Evolutionary conservation across 805 yeast species (phyloP).

Genomic region (Candida taoyuanica): DNA sequence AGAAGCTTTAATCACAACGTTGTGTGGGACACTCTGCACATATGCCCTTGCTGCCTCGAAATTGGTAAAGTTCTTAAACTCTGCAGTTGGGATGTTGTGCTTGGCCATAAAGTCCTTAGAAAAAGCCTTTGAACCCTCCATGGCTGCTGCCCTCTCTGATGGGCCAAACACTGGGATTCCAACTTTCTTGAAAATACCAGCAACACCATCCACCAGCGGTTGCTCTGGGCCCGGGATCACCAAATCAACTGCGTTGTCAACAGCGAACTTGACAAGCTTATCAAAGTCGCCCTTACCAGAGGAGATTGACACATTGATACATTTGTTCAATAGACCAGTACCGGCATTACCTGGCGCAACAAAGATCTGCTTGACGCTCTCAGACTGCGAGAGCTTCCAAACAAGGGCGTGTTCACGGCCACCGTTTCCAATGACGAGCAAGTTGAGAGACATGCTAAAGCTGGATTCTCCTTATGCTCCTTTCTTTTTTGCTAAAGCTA

Average conservation of each 20-base stretch:
- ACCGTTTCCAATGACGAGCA: conserved; percentile 92
- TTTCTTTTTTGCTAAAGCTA: too few species aligned
- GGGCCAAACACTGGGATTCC: conserved; percentile 99
- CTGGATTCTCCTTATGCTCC: too few species aligned
- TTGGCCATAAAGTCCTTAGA: conserved; percentile 91
- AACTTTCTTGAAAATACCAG: conserved; percentile 62
- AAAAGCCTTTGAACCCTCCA: conserved; percentile 97
- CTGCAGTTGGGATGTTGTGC: conserved; percentile 93
- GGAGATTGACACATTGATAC: conserved; percentile 66
- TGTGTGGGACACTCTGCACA: conserved; percentile 58
- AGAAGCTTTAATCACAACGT: conserved; percentile 91
- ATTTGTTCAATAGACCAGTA: conserved; percentile 55
- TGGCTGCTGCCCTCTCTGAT: conserved; percentile 77
- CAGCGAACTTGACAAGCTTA: conserved; percentile 68
- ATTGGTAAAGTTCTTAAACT: conserved; percentile 73
- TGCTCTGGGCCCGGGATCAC: conserved; percentile 99
- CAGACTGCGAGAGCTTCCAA: conserved; percentile 84
- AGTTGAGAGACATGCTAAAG: conserved; percentile 42
- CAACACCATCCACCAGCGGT: conserved; percentile 92
- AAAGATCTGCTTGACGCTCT: conserved; percentile 62
- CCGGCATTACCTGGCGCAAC: conserved; percentile 99
- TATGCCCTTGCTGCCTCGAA: conserved; percentile 73
- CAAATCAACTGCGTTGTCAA: conserved; percentile 55
- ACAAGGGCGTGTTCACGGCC: conserved; percentile 98
- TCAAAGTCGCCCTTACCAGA: conserved; percentile 63